phyloP scores from a whole-genome alignment of 176 grass and related monocot species.

The Triticum aestivum region DNA sequence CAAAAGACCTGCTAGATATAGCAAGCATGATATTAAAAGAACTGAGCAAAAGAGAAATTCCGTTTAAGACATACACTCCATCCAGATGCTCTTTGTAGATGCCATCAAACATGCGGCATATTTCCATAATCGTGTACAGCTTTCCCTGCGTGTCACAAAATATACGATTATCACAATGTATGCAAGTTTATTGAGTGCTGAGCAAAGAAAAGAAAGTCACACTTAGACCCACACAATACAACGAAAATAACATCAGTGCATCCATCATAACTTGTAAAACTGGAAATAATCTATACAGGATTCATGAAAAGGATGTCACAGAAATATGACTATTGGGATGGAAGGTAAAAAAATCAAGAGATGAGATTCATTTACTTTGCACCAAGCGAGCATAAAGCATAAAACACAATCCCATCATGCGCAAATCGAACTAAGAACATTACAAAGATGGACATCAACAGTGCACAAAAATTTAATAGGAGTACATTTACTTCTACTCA shows the following conservation, averaged over 20 bases:
- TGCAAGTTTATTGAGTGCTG: not conserved
- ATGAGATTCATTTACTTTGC: not conserved
- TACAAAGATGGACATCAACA: not conserved
- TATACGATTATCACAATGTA: not conserved
- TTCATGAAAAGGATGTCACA: not conserved
- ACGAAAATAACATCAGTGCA: not conserved
- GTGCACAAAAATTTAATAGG: not conserved
- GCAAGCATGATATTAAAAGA: not conserved
- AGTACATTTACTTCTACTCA: not conserved
- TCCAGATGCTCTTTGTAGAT: slow-evolving; percentile 95
- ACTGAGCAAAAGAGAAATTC: not conserved
- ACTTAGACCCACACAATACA: not conserved
- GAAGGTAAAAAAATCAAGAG: not conserved
- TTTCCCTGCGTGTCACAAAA: slow-evolving; percentile 69
- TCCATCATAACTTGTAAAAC: not conserved
- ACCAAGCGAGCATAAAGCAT: not conserved
- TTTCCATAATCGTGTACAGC: slow-evolving; percentile 93
- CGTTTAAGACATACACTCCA: slow-evolving; percentile 65
- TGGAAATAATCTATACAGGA: not conserved
- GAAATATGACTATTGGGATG: not conserved
- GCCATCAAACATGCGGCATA: slow-evolving; percentile 91
- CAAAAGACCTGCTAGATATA: not conserved
- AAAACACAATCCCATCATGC: not conserved
- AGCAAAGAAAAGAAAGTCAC: not conserved
- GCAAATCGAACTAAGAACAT: not conserved